Percentiles rank a stretch among this genome's conserved stretches.
Evolutionary conservation across 208 protist species (phyloP).

Genomic region (Crithidia mellificae): DNA sequence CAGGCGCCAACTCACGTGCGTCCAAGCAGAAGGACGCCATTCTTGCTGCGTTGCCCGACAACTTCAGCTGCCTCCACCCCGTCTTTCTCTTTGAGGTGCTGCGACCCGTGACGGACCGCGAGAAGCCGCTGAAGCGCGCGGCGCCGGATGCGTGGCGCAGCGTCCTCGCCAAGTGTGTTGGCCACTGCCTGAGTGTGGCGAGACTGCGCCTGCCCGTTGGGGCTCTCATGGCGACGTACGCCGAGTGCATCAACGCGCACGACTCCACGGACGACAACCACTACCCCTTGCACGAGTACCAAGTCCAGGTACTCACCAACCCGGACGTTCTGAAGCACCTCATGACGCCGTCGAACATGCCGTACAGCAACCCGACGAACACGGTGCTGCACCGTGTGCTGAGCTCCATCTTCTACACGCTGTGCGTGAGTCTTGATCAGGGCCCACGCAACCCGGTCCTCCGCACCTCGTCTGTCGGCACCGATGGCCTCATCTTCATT

Average conservation of each 20-base stretch:
- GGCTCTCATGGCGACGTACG: conserved; percentile 56
- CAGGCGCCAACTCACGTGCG: neutral
- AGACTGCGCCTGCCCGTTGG: conserved; percentile 56
- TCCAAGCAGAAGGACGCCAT: conserved; percentile 10
- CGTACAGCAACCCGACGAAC: conserved; percentile 36
- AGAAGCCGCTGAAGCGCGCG: neutral
- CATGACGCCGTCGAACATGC: conserved; percentile 36
- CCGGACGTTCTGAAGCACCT: conserved; percentile 49
- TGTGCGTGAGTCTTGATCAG: conserved; percentile 29
- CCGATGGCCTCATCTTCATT: conserved; percentile 31
- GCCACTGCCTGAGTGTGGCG: conserved; percentile 47
- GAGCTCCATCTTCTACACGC: conserved; percentile 44
- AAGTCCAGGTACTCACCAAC: conserved; percentile 75
- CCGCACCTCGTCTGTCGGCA: conserved; percentile 3
- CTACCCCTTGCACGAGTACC: conserved; percentile 15
- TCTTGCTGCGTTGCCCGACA: conserved; percentile 20
- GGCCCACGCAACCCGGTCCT: conserved; percentile 8
- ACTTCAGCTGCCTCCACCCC: conserved; percentile 42
- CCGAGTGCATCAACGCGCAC: conserved; percentile 41
- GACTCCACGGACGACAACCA: conserved; percentile 23
- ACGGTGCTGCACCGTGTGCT: conserved; percentile 62
- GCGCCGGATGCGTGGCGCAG: conserved; percentile 14
- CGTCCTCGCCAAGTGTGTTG: conserved; percentile 28
- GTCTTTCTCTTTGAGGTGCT: conserved; percentile 39
- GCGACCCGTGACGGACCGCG: conserved; percentile 13